Percentiles rank a stretch among this genome's conserved stretches.
These are phyloP conservation scores for Verticillium alfalfae DNA, from an alignment of 2,329 filamentous ascomycete species.

Conservation along the genomic window DNA sequence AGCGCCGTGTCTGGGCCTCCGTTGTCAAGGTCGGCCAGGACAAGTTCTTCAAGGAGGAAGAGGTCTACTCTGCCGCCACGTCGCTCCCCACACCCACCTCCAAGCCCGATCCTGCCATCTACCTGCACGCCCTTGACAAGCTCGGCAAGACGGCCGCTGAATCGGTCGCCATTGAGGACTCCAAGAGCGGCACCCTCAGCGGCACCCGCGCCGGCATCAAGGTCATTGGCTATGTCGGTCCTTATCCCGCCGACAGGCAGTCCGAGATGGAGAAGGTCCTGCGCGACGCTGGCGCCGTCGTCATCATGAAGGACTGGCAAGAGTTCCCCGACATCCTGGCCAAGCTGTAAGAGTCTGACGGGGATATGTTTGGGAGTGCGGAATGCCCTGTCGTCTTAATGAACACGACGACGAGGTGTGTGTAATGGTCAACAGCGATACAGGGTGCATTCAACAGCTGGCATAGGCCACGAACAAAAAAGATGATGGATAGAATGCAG, in stretches of 20 bases:
- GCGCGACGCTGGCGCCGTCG: slow-evolving; percentile 53
- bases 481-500: background rate
- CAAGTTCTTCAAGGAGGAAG: slow-evolving; percentile 70
- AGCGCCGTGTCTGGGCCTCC: slow-evolving; percentile 70
- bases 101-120: slow-evolving; percentile 89
- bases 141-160: slow-evolving; percentile 67
- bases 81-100: slow-evolving; percentile 74
- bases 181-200: slow-evolving; percentile 76
- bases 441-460: background rate
- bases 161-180: slow-evolving; percentile 81
- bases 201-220: slow-evolving; percentile 70
- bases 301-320: slow-evolving; percentile 57
- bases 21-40: slow-evolving; percentile 75
- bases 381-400: background rate
- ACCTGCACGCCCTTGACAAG: slow-evolving; percentile 69
- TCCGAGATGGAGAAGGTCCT: slow-evolving; percentile 60
- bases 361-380: background rate
- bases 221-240: slow-evolving; percentile 80
- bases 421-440: background rate
- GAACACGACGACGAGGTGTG: background rate
- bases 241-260: slow-evolving; percentile 59
- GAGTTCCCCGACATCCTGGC: slow-evolving; percentile 45
- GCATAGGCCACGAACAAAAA: background rate
- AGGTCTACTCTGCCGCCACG: slow-evolving; percentile 77
- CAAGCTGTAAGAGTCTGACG: slow-evolving; percentile 27